Percentiles rank a stretch among this genome's conserved stretches.
Evolutionary conservation across 2,329 filamentous ascomycete genomes (phyloP).

Genomic region (Aspergillus carbonarius): DNA sequence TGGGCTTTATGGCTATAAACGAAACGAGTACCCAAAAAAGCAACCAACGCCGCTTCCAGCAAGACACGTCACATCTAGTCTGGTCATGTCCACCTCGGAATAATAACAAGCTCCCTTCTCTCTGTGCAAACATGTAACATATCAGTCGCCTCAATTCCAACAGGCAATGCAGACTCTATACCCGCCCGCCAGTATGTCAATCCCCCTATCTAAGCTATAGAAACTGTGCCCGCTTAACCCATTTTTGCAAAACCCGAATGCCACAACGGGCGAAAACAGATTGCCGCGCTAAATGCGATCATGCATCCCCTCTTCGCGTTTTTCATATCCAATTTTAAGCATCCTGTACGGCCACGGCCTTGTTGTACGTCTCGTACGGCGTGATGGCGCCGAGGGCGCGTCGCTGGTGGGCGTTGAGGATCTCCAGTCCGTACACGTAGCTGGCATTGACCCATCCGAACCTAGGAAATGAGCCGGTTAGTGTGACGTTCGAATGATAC

Average conservation of each 20-base stretch:
- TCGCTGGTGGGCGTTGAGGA: slow-evolving; percentile 84
- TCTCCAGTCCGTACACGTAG: slow-evolving; percentile 88
- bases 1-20: not conserved
- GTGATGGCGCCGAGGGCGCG: slow-evolving; percentile 86
- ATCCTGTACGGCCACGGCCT: slow-evolving; percentile 53
- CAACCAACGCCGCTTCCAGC: not conserved
- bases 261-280: not conserved
- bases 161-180: not conserved
- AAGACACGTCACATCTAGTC: not conserved
- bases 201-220: not conserved
- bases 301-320: not conserved
- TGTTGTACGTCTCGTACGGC: slow-evolving; percentile 77
- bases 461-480: slow-evolving; percentile 47
- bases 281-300: not conserved
- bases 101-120: not conserved
- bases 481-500: not conserved
- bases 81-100: not conserved
- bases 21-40: not conserved
- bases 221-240: not conserved
- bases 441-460: slow-evolving; percentile 99
- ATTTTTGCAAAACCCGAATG: not conserved
- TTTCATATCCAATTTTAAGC: not conserved
- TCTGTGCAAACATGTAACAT: not conserved
- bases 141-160: not conserved
- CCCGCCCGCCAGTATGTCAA: not conserved